Conservation (phyloP, 2,329 filamentous ascomycete genomes). For the Madurella mycetomatis region DNA sequence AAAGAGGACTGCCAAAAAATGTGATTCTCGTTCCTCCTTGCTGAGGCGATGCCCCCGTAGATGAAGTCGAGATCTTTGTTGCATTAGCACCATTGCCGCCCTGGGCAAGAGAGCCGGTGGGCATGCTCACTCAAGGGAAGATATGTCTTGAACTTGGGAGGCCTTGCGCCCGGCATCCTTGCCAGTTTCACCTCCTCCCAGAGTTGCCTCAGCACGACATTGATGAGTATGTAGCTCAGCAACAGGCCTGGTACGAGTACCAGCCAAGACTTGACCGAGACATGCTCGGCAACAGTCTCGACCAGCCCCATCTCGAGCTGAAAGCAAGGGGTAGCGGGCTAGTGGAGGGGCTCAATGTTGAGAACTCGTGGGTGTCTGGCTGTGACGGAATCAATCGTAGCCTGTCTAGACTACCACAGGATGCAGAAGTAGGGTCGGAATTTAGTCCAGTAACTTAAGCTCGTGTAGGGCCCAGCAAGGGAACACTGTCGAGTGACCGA, state of each 20-base stretch:
- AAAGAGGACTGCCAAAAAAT: conserved; percentile 59
- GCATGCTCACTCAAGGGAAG: conserved; percentile 43
- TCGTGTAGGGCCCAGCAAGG: neutral
- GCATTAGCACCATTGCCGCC: neutral
- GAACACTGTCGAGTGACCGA: neutral
- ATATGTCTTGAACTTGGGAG: conserved; percentile 33
- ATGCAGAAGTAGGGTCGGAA: too few relatives aligned
- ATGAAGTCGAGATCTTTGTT: conserved; percentile 61
- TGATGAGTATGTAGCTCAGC: conserved; percentile 35
- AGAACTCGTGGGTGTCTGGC: too few relatives aligned
- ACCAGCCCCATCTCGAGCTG: conserved; percentile 44
- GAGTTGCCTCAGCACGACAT: conserved; percentile 33
- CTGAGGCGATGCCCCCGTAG: conserved; percentile 48
- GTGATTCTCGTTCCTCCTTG: conserved; percentile 51
- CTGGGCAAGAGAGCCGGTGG: neutral
- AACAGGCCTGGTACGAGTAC: conserved; percentile 33
- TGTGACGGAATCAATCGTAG: too few relatives aligned
- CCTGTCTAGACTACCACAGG: too few relatives aligned
- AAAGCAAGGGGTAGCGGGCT: neutral
- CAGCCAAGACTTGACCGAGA: conserved; percentile 40
- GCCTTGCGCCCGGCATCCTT: conserved; percentile 42
- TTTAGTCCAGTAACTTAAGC: too few relatives aligned
- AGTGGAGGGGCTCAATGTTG: too few relatives aligned
- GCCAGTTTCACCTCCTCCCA: conserved; percentile 41
- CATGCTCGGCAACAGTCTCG: conserved; percentile 42